Percentiles rank a stretch among this genome's conserved stretches.
Evolutionary conservation across 495 filamentous ascomycete species (phyloP).

Genomic region (Neurospora sp.): DNA sequence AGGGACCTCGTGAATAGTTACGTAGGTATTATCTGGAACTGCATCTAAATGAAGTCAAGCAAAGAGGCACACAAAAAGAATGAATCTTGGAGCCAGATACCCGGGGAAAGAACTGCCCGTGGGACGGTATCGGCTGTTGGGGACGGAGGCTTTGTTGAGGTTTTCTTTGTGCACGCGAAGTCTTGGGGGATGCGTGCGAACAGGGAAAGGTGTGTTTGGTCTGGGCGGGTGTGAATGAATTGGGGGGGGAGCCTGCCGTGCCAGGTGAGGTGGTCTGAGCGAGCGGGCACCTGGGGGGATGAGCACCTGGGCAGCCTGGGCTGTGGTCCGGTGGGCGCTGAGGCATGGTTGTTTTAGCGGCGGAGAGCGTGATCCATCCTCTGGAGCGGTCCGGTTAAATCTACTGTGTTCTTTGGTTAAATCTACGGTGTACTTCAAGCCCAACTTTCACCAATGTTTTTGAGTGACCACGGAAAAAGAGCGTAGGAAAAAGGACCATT

Average conservation of each 20-base stretch:
- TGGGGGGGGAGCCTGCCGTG: neutral
- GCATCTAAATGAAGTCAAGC: neutral
- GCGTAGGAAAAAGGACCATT: too few relatives aligned
- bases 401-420: too few relatives aligned
- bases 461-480: too few relatives aligned
- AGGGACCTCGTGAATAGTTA: neutral
- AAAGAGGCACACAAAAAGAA: neutral
- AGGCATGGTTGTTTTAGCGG: neutral
- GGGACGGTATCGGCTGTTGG: constrained; percentile 4
- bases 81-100: neutral
- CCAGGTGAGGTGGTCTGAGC: neutral
- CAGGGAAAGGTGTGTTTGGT: neutral
- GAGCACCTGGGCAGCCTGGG: neutral
- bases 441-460: too few relatives aligned
- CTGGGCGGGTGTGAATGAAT: neutral
- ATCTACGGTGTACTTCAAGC: too few relatives aligned
- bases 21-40: neutral
- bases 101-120: neutral
- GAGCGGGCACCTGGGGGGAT: neutral
- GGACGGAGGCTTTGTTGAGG: neutral
- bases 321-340: neutral
- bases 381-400: too few relatives aligned
- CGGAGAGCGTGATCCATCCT: neutral
- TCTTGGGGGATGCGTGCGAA: neutral
- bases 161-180: neutral